Percentiles rank a stretch among this genome's conserved stretches.
These are phyloP conservation scores for Asclepias syriaca DNA, from an alignment of 257 asterid species.

Conservation along the genomic window DNA sequence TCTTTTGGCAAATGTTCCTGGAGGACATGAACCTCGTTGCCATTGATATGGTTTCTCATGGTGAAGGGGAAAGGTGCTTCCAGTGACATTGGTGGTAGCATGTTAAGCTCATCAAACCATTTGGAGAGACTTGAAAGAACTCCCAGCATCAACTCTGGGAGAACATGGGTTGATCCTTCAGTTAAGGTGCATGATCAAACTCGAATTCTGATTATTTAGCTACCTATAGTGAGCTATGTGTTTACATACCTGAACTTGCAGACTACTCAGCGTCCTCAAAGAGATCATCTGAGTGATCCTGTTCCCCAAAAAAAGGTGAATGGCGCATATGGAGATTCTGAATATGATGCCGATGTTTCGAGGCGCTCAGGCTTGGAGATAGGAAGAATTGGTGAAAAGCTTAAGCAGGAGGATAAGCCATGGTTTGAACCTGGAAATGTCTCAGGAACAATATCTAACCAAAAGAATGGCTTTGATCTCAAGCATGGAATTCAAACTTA, in stretches of 20 bases:
- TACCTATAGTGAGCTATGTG: slow-evolving; percentile 3
- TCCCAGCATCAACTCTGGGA: slow-evolving; percentile 47
- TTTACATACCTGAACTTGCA: slow-evolving; percentile 32
- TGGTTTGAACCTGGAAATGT: slow-evolving; percentile 48
- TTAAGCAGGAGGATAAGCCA: slow-evolving; percentile 51
- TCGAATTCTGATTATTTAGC: slow-evolving; percentile 5
- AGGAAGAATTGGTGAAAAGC: slow-evolving; percentile 41
- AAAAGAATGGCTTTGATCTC: slow-evolving; percentile 53
- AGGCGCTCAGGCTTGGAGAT: slow-evolving; percentile 37
- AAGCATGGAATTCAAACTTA: slow-evolving; percentile 47
- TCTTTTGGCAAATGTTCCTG: background rate
- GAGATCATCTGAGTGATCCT: slow-evolving; percentile 40
- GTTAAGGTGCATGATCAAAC: slow-evolving; percentile 36
- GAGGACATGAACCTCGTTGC: background rate
- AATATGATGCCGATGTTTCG: slow-evolving; percentile 38
- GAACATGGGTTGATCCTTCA: slow-evolving; percentile 50
- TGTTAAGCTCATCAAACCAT: slow-evolving; percentile 39
- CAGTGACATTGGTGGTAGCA: slow-evolving; percentile 31
- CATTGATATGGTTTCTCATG: slow-evolving; percentile 18
- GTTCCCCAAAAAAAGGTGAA: slow-evolving; percentile 34
- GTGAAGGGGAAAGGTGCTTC: slow-evolving; percentile 53
- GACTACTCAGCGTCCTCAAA: slow-evolving; percentile 43
- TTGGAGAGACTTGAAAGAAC: slow-evolving; percentile 50
- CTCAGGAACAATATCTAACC: slow-evolving; percentile 32
- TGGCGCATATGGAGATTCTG: slow-evolving; percentile 42